Evolutionary conservation across 805 yeast genomes (phyloP), one percentile per base, ranked within the genome.

Genomic region (Brettanomyces anomalus): DNA sequence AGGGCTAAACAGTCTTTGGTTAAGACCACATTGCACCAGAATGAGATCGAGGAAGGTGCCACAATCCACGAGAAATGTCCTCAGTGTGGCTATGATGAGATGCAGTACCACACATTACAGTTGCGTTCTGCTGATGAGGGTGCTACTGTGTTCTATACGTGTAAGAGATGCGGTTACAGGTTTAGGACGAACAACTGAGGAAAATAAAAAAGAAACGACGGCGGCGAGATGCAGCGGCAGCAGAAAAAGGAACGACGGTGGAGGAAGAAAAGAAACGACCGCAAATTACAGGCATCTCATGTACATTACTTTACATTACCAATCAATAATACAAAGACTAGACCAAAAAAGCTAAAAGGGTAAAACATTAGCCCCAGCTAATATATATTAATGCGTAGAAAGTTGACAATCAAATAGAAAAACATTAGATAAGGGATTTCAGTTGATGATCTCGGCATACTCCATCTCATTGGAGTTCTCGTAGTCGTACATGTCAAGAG

Each of bases 51-150:
- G 46, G 97, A 88, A 47, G 98, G 97, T 49, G 98, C 98, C 33
- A 84, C 94, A 11, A 93, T 93, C 62, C 85, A 89, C 62, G 99
- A 93, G 64, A 89, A 85, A 59, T 93, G 99, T 72, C 97, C 97
- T n/a, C 79, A 89, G 64, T 93, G 98, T 76, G 96, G 95, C 40
- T 77, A 89, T 65, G 97, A 93, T 58, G 97, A 93, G 65, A 94
- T 94, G 98, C 89, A 81, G 61, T 93, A 90, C 62, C 97, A 93
- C 60, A 93, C 98, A 4, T 70, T 93, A 52, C 99, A 93, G 66
- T 74, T 93, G 54, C 80, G 99, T 67, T 85, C 96, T 43, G 99
- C 98, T 1, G 99, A 93, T 73, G 99, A 93, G 74, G 99, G 98
- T 74, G 95, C 98, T 24, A 93, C 99, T 8, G 97, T 93, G 31